Evolutionary conservation across 257 asterid species (phyloP), one percentile per base, ranked within the genome.

Genomic region (Nicotiana knightiana): DNA sequence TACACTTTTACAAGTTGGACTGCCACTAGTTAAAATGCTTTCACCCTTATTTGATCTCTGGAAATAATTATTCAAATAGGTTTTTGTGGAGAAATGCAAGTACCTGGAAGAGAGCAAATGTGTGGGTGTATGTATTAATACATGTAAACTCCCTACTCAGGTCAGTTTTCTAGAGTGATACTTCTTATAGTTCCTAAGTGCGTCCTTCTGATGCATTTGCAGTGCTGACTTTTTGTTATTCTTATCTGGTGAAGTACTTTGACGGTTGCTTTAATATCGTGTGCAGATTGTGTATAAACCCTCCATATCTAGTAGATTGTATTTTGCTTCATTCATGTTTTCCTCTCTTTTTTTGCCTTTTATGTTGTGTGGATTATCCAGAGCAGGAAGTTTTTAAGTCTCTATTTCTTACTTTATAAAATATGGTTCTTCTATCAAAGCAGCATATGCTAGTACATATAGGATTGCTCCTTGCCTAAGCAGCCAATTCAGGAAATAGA

Each of bases 141-240:
- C 98, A 30, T 94, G 98, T 80, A 93, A 94, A 87, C 97, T 93
- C 70, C 98, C 98, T 24, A 94, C 98, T 28, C 97, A 93, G 97
- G 98, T 92, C 77, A 17, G 89, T 82, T 73, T 73, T 48, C 79
- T 46, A 48, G 24, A 24, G 51, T 53, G 39, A 26, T 33, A n/a
- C 59, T 83, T 62, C 59, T 81, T 62, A 62, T 66, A 24, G 37
- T 33, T 77, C 51, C 53, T 61, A 30, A 57, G 18, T 63, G 54
- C 35, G 16, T 39, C 35, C 53, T 70, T 68, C 18, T 68, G 76
- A 68, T 68, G 76, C 76, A 37, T 68, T 68, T 37, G 76, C 76
- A 18, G 17, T 67, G 51, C 26, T 35, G 18, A 46, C 18, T 32
- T 21, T 63, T 66, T 37, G 35, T 51, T 30, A 21, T 37, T 78